Conservation (phyloP, 2,329 filamentous ascomycete genomes). For the Waltergamsia citrina region DNA sequence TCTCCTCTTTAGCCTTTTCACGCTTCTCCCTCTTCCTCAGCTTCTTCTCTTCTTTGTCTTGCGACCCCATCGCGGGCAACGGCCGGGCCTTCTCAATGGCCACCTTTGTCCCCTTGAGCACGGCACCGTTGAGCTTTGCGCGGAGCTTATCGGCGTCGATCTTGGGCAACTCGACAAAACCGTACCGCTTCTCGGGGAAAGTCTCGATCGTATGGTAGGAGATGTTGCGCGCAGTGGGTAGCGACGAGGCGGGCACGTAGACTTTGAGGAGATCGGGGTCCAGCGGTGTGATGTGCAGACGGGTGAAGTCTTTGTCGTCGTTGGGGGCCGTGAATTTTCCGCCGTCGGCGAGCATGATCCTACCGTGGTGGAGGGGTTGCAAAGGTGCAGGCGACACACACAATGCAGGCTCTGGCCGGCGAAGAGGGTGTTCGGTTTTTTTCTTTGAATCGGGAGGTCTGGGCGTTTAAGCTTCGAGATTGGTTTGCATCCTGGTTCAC, state of each 20-base stretch:
- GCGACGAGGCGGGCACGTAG: conserved; percentile 60
- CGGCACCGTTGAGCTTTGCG: conserved; percentile 81
- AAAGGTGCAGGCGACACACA: too few species aligned
- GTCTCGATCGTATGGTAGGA: conserved; percentile 83
- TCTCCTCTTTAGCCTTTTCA: conserved; percentile 21
- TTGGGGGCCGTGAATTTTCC: neutral
- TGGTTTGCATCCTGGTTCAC: too few species aligned
- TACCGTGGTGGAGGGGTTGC: too few species aligned
- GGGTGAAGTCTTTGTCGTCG: conserved; percentile 13
- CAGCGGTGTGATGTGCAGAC: conserved; percentile 81
- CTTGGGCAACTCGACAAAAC: conserved; percentile 74
- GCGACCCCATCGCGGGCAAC: conserved; percentile 25
- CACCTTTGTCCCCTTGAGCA: conserved; percentile 77
- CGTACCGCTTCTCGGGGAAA: conserved; percentile 85
- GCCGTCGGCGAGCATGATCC: too few species aligned
- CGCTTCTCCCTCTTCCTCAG: conserved; percentile 22
- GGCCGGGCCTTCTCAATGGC: conserved; percentile 73
- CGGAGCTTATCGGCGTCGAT: conserved; percentile 84
- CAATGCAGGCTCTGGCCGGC: too few species aligned
- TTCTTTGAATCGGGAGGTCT: too few species aligned
- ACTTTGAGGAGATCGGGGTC: conserved; percentile 63
- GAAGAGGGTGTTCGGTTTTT: too few species aligned
- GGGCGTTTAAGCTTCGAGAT: too few species aligned
- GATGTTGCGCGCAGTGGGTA: conserved; percentile 62
- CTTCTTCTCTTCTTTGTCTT: conserved; percentile 18